Base-by-base conservation (phyloP, 495 filamentous ascomycete species). In the Neurospora sp. region DNA sequence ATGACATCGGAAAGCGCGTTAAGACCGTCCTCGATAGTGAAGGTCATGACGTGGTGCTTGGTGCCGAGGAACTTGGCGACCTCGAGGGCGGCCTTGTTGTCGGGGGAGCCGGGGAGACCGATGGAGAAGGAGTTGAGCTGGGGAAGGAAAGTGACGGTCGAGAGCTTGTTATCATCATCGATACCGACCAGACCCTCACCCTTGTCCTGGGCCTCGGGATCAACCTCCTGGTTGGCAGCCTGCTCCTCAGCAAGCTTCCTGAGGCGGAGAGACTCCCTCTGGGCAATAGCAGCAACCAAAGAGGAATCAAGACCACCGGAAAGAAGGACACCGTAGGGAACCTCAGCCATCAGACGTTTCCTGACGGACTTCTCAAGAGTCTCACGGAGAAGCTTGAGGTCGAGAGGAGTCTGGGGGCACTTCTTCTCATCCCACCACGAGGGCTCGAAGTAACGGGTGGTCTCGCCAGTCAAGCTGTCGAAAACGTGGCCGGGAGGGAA, bases 51-150 rank as follows among this genome's bases (percentile, higher is more conserved):
- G 84, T 99, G 94, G 83, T 99, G 96, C 85, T 93, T 96, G 59
- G 96, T 99, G 76, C 96, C 96, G 16, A 99, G 89, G 86, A 96
- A 99, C 78, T 92, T 91, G 76, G 96, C 96, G 8, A 98, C 96
- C 80, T 96, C 91, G 42, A 91, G 80, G 40, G 96, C 96, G 59
- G 96, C 96, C 79, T 90, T 88, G 70, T 92, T 94, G 79, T 99
- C 96, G 37, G 96, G 96, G 23, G 96, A 91, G 75, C 90, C 91
- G 5, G 94, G 93, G 20, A 99, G 89, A 77, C 96, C 96, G 75
- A 99, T 98, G 39, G 96, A 98, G 88, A 99, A 99, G 10, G 94
- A 97, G 88, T 98, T 94, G 79, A 99, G 88, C 83, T 98, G 92
- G 48, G 95, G 93, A 71, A 98, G 90, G 78, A 92, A 91, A 72